Base-by-base conservation (phyloP, 1,284 basidiomycete genomes). In the Caloboletus inedulis region DNA sequence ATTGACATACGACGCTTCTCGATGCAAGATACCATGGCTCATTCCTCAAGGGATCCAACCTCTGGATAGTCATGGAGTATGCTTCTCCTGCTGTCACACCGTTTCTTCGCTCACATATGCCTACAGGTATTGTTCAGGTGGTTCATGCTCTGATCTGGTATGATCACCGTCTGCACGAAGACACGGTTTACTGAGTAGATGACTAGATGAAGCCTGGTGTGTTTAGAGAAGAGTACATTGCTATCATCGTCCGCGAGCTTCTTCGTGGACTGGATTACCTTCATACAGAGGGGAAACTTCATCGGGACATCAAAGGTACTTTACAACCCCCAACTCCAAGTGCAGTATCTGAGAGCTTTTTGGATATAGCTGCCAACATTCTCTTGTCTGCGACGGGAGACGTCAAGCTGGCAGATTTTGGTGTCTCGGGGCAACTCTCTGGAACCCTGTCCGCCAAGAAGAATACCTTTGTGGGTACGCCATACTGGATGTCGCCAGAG, bases 11-110 rank as follows among this genome's bases (percentile, higher is more conserved):
- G 52, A 54, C 56, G 31, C 53, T 62, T 55, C 51, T 56, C 52
- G 35, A 59, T 51, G 55, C 77, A 66, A 87, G 92, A 75, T 98
- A 98, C 70, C 92, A 97, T 78, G 96, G 95, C 43, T 96, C 93
- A 25, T 98, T 79, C 73, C 78, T 98, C 66, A 97, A 98, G 69
- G 94, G 94, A 18, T 93, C 93, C 7, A 87, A 95, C 66, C 78
- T 99, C 29, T 98, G 96, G 96, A 98, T 99, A 66, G 91, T 98
- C 59, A 99, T 99, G 96, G 97, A 99, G 85, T 98, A 64, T 54
- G 81, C 74, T 14, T 25, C 9, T 25, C 7, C 59, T 70, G 6
- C 30, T 30, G 7, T 37, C 31, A 29, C 34, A 3, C 43, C 39
- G 39, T 45, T 18, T 35, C 7, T 49, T 49, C 34, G 42, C 54